These are phyloP conservation scores for Curvularia hawaiiensis DNA, from an alignment of 2,329 filamentous ascomycete species.

Conservation along the genomic window DNA sequence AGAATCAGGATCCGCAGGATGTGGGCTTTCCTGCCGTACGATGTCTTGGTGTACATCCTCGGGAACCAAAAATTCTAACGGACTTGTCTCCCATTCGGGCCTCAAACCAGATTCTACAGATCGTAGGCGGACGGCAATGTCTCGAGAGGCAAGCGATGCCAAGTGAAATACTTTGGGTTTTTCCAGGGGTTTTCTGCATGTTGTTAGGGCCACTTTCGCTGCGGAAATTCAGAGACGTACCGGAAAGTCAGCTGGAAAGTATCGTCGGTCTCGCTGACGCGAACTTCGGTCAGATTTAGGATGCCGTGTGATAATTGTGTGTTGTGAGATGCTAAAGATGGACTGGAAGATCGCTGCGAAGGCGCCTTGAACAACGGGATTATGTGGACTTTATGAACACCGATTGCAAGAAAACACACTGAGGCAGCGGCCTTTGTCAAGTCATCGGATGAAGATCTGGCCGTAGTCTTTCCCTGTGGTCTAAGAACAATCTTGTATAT, in stretches of 20 bases:
- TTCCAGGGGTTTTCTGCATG: slow-evolving; percentile 58
- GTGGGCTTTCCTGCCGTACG: slow-evolving; percentile 45
- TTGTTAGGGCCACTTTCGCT: slow-evolving; percentile 10
- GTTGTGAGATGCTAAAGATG: slow-evolving; percentile 58
- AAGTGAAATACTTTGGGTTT: slow-evolving; percentile 62
- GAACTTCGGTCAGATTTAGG: slow-evolving; percentile 64
- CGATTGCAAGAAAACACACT: slow-evolving; percentile 71
- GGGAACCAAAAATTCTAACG: slow-evolving; percentile 67
- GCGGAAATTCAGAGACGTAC: slow-evolving; percentile 34
- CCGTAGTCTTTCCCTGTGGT: slow-evolving; percentile 60
- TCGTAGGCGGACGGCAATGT: slow-evolving; percentile 67
- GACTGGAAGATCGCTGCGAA: slow-evolving; percentile 59
- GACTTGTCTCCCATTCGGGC: slow-evolving; percentile 68
- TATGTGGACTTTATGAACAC: slow-evolving; percentile 71
- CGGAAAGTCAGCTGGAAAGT: slow-evolving; percentile 69
- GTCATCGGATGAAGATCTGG: slow-evolving; percentile 68
- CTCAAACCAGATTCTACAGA: slow-evolving; percentile 67
- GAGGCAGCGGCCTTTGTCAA: slow-evolving; percentile 67
- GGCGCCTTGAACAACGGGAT: slow-evolving; percentile 67
- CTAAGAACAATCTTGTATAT: slow-evolving; percentile 73
- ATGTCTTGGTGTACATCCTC: slow-evolving; percentile 49
- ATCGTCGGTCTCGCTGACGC: slow-evolving; percentile 67
- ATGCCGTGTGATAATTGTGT: slow-evolving; percentile 64
- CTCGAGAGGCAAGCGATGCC: slow-evolving; percentile 66
- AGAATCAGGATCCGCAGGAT: slow-evolving; percentile 64